Percentiles rank a stretch among this genome's conserved stretches.
These are phyloP conservation scores for Ministeria vibrans DNA, from an alignment of 78 protist species.

Conservation along the genomic window DNA sequence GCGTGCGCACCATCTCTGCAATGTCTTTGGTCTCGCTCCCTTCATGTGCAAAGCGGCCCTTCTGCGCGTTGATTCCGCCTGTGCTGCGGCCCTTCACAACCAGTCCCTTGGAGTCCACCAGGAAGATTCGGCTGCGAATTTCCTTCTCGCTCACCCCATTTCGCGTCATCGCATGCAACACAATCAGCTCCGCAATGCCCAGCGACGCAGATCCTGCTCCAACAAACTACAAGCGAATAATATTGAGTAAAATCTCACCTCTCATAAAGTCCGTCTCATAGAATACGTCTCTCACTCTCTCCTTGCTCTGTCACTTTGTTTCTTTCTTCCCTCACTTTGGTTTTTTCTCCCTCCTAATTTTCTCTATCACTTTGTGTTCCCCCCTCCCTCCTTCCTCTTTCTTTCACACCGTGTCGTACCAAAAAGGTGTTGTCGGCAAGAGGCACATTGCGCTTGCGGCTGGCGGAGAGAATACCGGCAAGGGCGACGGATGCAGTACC, in stretches of 20 bases:
- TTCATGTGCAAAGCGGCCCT: slow-evolving; percentile 27
- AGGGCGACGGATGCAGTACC: slow-evolving; percentile 58
- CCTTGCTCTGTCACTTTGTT: not conserved
- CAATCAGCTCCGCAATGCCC: slow-evolving; percentile 60
- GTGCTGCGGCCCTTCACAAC: no score
- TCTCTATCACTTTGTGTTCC: no score
- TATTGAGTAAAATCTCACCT: no score
- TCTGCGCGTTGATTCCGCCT: slow-evolving; percentile 1
- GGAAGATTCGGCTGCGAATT: slow-evolving; percentile 58
- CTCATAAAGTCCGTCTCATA: no score
- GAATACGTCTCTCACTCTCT: no score
- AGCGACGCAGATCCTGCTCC: slow-evolving; percentile 94
- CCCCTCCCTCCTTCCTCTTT: not conserved
- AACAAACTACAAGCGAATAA: no score
- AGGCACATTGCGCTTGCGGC: no score
- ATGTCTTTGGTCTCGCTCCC: no score
- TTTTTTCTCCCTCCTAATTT: slow-evolving; percentile 69
- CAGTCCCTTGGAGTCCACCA: slow-evolving; percentile 70
- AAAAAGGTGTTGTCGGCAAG: no score
- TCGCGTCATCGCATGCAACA: no score
- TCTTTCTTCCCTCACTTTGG: slow-evolving; percentile 51
- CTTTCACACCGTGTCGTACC: not conserved
- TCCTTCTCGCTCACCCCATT: slow-evolving; percentile 55
- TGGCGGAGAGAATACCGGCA: not conserved
- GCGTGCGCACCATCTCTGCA: no score